These are phyloP conservation scores for Pichia thaimueangensis DNA, from an alignment of 805 yeast genomes.

Conservation along the genomic window DNA sequence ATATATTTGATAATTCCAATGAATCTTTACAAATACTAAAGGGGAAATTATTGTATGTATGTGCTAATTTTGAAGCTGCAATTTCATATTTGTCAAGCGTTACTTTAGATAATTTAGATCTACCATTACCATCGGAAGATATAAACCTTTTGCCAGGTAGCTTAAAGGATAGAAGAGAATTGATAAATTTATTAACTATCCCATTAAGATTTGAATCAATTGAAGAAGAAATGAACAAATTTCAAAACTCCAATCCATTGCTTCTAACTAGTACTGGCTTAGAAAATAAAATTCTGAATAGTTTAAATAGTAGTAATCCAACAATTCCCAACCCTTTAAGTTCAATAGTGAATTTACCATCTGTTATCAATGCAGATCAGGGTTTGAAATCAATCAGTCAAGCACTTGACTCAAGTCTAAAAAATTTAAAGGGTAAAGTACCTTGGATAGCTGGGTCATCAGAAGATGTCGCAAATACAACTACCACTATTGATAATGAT, in stretches of 20 bases:
- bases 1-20: conserved; percentile 17
- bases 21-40: conserved; percentile 25
- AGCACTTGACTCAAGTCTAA: conserved; percentile 32
- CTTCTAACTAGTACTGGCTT: conserved; percentile 1
- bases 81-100: conserved; percentile 30
- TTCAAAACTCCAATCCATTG: conserved; percentile 12
- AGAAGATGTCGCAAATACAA: conserved; percentile 7
- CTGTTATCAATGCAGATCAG: conserved; percentile 31
- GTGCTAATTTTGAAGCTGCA: conserved; percentile 33
- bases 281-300: background rate
- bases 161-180: conserved; percentile 1
- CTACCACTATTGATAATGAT: background rate
- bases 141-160: conserved; percentile 7
- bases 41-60: conserved; percentile 30
- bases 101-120: conserved; percentile 26
- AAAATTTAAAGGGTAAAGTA: conserved; percentile 29
- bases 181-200: conserved; percentile 11
- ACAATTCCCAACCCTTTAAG: background rate
- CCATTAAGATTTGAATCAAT: conserved; percentile 25
- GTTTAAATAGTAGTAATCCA: conserved; percentile 1
- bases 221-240: conserved; percentile 21
- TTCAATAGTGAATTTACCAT: conserved; percentile 11
- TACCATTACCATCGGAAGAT: conserved; percentile 16
- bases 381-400: conserved; percentile 29
- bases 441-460: conserved; percentile 22